These are phyloP conservation scores for Fusarium vanettenii DNA, from an alignment of 2,329 filamentous ascomycete genomes.

Conservation along the genomic window DNA sequence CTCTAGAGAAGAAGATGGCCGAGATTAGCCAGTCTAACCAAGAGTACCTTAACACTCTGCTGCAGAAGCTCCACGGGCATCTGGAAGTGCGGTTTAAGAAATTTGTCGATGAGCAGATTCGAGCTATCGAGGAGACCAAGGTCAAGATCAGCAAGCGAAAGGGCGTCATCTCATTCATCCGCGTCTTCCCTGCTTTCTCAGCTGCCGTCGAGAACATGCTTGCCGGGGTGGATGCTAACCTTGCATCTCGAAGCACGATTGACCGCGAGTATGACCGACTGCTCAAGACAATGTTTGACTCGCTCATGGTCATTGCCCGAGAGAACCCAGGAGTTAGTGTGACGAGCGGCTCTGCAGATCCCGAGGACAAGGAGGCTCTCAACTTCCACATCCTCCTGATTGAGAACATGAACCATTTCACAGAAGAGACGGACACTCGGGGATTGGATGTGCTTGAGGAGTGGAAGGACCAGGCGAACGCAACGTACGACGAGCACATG, in stretches of 20 bases:
- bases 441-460: conserved; percentile 81
- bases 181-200: conserved; percentile 90
- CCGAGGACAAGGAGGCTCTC: conserved; percentile 94
- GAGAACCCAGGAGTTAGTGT: conserved; percentile 69
- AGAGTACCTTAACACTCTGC: conserved; percentile 83
- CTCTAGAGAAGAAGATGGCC: conserved; percentile 81
- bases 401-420: conserved; percentile 98
- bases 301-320: conserved; percentile 90
- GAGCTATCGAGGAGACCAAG: conserved; percentile 96
- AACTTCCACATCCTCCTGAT: conserved; percentile 98
- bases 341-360: conserved; percentile 60
- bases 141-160: conserved; percentile 99
- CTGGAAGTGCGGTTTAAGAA: conserved; percentile 83
- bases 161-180: conserved; percentile 95
- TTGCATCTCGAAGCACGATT: conserved; percentile 78
- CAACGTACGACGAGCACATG: conserved; percentile 89
- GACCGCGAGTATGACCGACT: conserved; percentile 90
- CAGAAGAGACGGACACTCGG: conserved; percentile 86
- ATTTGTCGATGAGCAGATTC: conserved; percentile 94
- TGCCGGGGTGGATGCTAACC: conserved; percentile 63
- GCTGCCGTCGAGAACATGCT: conserved; percentile 87
- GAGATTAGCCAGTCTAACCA: conserved; percentile 91
- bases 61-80: conserved; percentile 82
- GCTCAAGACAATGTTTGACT: conserved; percentile 96
- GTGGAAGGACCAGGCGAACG: conserved; percentile 82